Evolutionary conservation across 1,139 yeast genomes (phyloP), one percentile per base, ranked within the genome.

Genomic region (Blastobotrys niveus): DNA sequence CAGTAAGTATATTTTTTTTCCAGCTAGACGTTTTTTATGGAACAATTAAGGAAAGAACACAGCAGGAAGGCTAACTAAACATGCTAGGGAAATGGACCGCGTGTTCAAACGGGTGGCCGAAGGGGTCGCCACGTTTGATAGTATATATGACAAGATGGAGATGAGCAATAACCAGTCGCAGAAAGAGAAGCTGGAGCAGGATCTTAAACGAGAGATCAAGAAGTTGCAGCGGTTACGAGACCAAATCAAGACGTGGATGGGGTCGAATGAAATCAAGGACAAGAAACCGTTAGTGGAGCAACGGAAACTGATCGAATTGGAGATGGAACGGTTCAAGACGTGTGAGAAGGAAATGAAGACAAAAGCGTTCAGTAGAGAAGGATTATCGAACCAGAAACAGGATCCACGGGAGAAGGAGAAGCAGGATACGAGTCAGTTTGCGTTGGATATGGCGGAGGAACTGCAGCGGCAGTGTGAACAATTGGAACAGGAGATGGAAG

Each of bases 261-360:
- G 94, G 38, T 94, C 93, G 56, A 83, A 82, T 57, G 95, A 93
- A 52, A 89, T 89, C 44, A 89, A 93, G 65, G 93, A 91, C 60
- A 94, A 88, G 67, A 83, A 86, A 62, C 66, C 73, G 43, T 67
- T 93, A 49, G 74, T 79, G 52, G 97, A 89, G 50, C 85, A 88
- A 57, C 74, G 98, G 45, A 76, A 81, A 55, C 71, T 80, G 54
- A 91, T 93, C 55, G 96, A 93, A 64, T 78, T 78, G 37, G 67
- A 58, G 46, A 91, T 91, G 99, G 98, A 93, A 66, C 77, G 91
- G 56, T 93, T 93, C 68, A 93, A 93, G 64, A 91, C 91, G 43
- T 85, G 89, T 54, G 99, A 93, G 64, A 86, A 89, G 68, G 80
- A 84, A 55, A 84, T 88, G 79, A 93, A 93, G 68, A 89, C 95